Conservation (phyloP, 768 basidiomycete genomes). For the Mycena sanguinolenta region DNA sequence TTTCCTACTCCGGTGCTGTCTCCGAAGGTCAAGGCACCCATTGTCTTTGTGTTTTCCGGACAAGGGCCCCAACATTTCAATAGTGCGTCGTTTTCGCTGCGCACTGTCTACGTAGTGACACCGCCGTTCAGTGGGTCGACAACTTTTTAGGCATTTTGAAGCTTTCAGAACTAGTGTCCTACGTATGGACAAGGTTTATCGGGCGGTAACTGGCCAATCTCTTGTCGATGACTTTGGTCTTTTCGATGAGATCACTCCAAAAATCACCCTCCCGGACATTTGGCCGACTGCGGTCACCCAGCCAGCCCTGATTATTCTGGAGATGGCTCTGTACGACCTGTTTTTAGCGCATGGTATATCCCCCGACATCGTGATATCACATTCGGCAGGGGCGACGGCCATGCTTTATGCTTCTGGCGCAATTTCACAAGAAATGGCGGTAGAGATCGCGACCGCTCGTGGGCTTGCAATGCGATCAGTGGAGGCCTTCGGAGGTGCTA, state of each 20-base stretch:
- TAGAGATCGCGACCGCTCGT: constrained; percentile 57
- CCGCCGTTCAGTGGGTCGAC: constrained; percentile 50
- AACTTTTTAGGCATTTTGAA: constrained; percentile 49
- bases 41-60: background rate
- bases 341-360: constrained; percentile 49
- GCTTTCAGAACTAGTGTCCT: constrained; percentile 54
- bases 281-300: constrained; percentile 54
- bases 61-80: background rate
- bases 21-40: background rate
- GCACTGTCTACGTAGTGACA: background rate
- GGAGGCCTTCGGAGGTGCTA: background rate
- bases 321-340: constrained; percentile 60
- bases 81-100: background rate
- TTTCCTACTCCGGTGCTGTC: constrained; percentile 43
- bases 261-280: background rate
- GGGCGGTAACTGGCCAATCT: constrained; percentile 48
- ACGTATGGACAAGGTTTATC: constrained; percentile 52
- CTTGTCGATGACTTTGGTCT: constrained; percentile 41
- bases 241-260: background rate
- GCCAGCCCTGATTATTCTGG: constrained; percentile 57
- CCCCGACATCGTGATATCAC: constrained; percentile 56
- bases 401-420: constrained; percentile 60
- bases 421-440: constrained; percentile 50
- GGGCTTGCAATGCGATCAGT: constrained; percentile 24
- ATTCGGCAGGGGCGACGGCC: constrained; percentile 62